Base-by-base conservation (phyloP, 257 asterid genomes). In the Sherardia arvensis region DNA sequence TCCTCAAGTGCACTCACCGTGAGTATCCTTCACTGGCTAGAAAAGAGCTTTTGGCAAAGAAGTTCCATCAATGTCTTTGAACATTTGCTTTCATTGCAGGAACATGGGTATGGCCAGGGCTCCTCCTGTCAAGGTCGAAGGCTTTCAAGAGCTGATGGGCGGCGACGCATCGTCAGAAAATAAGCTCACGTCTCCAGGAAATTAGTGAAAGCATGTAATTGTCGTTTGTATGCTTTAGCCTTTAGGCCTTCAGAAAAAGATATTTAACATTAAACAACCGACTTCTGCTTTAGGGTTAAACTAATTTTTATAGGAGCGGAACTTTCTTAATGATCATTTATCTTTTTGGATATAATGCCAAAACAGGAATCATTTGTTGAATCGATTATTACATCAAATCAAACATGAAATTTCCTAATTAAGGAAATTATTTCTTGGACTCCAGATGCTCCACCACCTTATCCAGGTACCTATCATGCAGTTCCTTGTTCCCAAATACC, bases 41-140 rank as follows among this genome's bases (percentile, higher is more conserved):
- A 34, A 51, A 32, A 12, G 67, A 30, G 36, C 54, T 62, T 56
- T 47, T n/a, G 21, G 22, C 30, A 12, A n/a, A 59, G 47, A 20
- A 11, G 27, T 54, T 38, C 27, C 21, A n/a, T 47, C 15, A 49
- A 26, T 38, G 47, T 59, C 64, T 65, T 40, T 57, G 26, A 61
- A 67, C 32, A 3, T 28, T 56, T 63, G 15, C 11, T 22, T 47
- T 21, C 40, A 22, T 62, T 67, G 74, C 85, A 87, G 97, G 87
- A 87, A 67, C 67, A 83, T 72, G 87, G 84, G 91, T 65, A 78
- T 85, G 82, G 66, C 83, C 3, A 87, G 99, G 87, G 96, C 99
- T 33, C 99, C 86, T 53, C 99, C 99, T 1, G 96, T 93, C 29
- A 93, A 92, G 80, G 97, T 93, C 57, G 97, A 90, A 87, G 99